phyloP scores from a whole-genome alignment of 352 stramenopile species.

The Globisporangium orthogonon region DNA sequence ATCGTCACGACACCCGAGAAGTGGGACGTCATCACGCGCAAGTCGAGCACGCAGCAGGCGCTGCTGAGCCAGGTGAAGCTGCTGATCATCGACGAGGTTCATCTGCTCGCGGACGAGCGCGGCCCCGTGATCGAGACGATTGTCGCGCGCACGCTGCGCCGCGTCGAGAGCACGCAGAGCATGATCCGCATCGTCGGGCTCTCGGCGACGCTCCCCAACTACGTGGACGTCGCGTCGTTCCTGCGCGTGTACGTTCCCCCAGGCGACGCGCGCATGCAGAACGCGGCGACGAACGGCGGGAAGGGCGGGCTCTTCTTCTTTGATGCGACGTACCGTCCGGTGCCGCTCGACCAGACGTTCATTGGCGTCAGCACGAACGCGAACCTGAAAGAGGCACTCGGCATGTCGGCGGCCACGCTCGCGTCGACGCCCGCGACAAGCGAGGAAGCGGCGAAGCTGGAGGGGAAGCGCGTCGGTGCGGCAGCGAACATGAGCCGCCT shows the following conservation, averaged over 20 bases:
- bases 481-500: constrained; percentile 44
- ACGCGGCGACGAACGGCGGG: constrained; percentile 65
- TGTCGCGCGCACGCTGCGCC: constrained; percentile 96
- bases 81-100: constrained; percentile 99
- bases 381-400: constrained; percentile 58
- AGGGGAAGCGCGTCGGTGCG: constrained; percentile 18
- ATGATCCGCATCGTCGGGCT: constrained; percentile 98
- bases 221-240: constrained; percentile 97
- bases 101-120: constrained; percentile 97
- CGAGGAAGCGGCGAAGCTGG: constrained; percentile 38
- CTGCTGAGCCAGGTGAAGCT: constrained; percentile 90
- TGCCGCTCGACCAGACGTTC: constrained; percentile 98
- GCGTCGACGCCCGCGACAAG: constrained; percentile 37
- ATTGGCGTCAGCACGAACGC: constrained; percentile 91
- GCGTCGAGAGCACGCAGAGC: constrained; percentile 96
- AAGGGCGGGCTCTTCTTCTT: constrained; percentile 97
- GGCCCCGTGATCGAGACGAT: constrained; percentile 99
- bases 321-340: constrained; percentile 95
- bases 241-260: constrained; percentile 88
- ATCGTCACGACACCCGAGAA: constrained; percentile 99
- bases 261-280: constrained; percentile 42
- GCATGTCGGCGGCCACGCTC: constrained; percentile 37
- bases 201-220: constrained; percentile 98
- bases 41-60: constrained; percentile 90
- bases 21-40: constrained; percentile 99